Conservation (phyloP, 78 protist species). For the Dictyostelium firmibasis region DNA sequence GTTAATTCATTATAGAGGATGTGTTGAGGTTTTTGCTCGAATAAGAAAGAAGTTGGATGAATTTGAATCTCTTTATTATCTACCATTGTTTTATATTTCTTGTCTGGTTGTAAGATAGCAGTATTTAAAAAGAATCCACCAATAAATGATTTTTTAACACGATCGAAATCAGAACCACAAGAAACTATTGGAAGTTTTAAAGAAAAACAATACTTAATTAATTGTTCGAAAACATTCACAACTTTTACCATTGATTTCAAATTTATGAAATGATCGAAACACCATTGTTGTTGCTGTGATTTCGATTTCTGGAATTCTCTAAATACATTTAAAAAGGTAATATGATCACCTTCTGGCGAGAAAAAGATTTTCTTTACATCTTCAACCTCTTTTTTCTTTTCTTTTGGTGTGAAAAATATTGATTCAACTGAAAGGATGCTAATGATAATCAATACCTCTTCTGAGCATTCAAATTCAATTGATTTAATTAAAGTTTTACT, state of each 20-base stretch:
- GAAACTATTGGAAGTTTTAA: conserved; percentile 4
- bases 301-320: conserved; percentile 56
- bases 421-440: conserved; percentile 78
- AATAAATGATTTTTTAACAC: conserved; percentile 68
- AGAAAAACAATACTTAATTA: conserved; percentile 50
- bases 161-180: conserved; percentile 59
- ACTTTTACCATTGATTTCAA: conserved; percentile 74
- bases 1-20: conserved; percentile 78
- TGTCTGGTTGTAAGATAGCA: conserved; percentile 75
- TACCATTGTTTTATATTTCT: conserved; percentile 71
- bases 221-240: conserved; percentile 68
- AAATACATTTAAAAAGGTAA: conserved; percentile 55
- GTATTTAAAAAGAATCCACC: conserved; percentile 81
- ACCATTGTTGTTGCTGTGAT: conserved; percentile 50
- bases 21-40: conserved; percentile 49
- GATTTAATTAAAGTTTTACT: conserved; percentile 63
- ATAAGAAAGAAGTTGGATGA: conserved; percentile 80
- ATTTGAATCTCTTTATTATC: conserved; percentile 72
- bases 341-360: conserved; percentile 85
- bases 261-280: conserved; percentile 68
- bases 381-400: conserved; percentile 43
- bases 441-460: conserved; percentile 68
- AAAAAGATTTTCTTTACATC: conserved; percentile 55
- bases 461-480: conserved; percentile 47
- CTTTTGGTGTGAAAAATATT: conserved; percentile 55